Conservation (phyloP, 129 eudicot genomes). For the Escallonia rubra region DNA sequence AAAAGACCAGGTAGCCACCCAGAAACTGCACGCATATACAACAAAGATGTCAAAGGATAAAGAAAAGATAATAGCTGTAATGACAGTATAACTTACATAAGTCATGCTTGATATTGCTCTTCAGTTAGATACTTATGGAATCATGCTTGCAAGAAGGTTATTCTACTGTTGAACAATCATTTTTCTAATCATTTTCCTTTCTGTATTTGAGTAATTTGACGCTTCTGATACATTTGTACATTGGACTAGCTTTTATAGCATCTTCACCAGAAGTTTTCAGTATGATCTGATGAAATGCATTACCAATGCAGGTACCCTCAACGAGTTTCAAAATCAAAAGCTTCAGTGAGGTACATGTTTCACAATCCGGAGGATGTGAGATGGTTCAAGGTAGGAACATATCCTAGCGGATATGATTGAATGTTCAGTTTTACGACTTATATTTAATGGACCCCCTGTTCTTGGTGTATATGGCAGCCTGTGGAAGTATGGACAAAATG, state of each 20-base stretch:
- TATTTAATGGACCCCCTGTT: not conserved
- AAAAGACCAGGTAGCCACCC: too few species aligned
- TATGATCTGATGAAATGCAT: slow-evolving; percentile 1
- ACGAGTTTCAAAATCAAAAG: slow-evolving; percentile 87
- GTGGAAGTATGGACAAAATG: slow-evolving; percentile 91
- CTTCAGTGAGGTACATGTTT: slow-evolving; percentile 90
- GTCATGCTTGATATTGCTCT: too few species aligned
- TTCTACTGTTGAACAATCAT: not conserved
- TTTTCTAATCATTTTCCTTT: not conserved
- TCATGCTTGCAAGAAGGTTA: not conserved
- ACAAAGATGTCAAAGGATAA: too few species aligned
- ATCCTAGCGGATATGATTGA: not conserved
- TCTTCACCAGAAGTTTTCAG: not conserved
- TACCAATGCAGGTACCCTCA: slow-evolving; percentile 81
- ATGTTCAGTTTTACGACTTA: not conserved
- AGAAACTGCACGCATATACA: too few species aligned
- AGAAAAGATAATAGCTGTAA: too few species aligned
- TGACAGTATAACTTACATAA: too few species aligned
- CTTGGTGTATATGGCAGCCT: slow-evolving; percentile 44
- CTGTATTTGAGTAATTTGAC: not conserved
- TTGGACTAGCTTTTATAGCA: too few species aligned
- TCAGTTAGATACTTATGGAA: too few species aligned
- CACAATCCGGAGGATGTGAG: slow-evolving; percentile 94
- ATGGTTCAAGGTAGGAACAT: slow-evolving; percentile 82
- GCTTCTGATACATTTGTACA: not conserved